phyloP scores from a whole-genome alignment of 768 basidiomycete genomes.

The Mycena vulgaris region DNA sequence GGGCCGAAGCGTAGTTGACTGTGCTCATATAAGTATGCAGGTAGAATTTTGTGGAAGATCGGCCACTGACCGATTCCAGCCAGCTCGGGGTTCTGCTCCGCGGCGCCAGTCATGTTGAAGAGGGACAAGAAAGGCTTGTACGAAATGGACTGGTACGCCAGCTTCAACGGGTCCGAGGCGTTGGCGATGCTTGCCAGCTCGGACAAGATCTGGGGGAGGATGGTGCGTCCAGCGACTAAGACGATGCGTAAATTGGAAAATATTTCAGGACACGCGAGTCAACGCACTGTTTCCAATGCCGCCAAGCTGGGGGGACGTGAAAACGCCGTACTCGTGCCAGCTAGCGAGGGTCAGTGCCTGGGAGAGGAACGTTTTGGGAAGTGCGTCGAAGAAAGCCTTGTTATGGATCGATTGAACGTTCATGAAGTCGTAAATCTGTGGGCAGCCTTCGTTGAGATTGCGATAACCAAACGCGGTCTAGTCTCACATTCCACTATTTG shows the following conservation, averaged over 20 bases:
- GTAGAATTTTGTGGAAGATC: no score
- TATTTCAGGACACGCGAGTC: neutral
- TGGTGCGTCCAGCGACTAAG: conserved; percentile 76
- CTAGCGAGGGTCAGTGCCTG: conserved; percentile 76
- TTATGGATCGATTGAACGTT: conserved; percentile 83
- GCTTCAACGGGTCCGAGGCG: conserved; percentile 65
- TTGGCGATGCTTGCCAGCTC: conserved; percentile 68
- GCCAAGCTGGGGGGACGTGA: conserved; percentile 63
- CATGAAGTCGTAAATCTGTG: conserved; percentile 79
- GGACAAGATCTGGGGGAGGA: conserved; percentile 72
- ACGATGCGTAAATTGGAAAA: neutral
- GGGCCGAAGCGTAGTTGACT: conserved; percentile 76
- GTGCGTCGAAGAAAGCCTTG: conserved; percentile 59
- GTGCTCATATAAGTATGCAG: neutral
- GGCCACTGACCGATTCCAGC: conserved; percentile 73
- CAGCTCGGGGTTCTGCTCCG: conserved; percentile 64
- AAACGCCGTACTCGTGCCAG: conserved; percentile 82
- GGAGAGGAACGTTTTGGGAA: conserved; percentile 66
- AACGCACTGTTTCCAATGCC: conserved; percentile 78
- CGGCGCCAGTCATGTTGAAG: conserved; percentile 82
- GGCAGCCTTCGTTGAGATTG: neutral
- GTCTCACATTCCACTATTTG: conserved; percentile 6
- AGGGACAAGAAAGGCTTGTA: conserved; percentile 87
- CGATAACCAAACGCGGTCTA: neutral
- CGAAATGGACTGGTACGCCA: conserved; percentile 72